Evolutionary conservation across 2,329 filamentous ascomycete genomes (phyloP).

Genomic region (Thielaviopsis ethacetica): DNA sequence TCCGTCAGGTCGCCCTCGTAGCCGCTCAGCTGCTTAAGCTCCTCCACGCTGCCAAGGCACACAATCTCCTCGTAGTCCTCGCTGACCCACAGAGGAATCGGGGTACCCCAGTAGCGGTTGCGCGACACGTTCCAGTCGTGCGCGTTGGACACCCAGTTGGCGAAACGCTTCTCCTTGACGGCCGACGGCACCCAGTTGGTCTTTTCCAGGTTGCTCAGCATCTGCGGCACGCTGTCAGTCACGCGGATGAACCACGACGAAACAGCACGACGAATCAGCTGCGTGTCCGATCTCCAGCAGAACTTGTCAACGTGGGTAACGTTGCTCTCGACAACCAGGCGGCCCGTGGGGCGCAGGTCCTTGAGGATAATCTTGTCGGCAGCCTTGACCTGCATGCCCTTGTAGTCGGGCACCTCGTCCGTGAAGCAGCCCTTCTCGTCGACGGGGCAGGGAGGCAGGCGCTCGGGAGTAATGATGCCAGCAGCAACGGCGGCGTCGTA

Average conservation of each 20-base stretch:
- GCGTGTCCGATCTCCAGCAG: conserved; percentile 17
- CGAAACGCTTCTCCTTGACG: conserved; percentile 17
- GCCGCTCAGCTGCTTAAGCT: conserved; percentile 16
- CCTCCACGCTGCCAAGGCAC: conserved; percentile 15
- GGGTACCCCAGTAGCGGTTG: conserved; percentile 17
- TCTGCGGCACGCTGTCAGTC: conserved; percentile 14
- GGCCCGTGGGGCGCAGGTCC: conserved; percentile 14
- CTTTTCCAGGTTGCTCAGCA: conserved; percentile 15
- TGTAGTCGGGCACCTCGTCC: conserved; percentile 15
- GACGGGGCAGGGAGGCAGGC: conserved; percentile 54
- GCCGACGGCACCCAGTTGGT: conserved; percentile 16
- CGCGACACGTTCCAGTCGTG: conserved; percentile 16
- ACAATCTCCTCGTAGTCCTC: conserved; percentile 17
- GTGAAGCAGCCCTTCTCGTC: conserved; percentile 30
- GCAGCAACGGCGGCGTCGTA: conserved; percentile 49
- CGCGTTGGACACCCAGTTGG: conserved; percentile 16
- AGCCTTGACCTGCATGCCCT: conserved; percentile 16
- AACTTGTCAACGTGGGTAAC: conserved; percentile 16
- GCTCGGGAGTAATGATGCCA: conserved; percentile 46
- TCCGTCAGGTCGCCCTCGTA: conserved; percentile 14
- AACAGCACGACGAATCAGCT: conserved; percentile 16
- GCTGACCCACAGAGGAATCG: conserved; percentile 17
- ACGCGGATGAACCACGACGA: conserved; percentile 18
- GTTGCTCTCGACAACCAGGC: conserved; percentile 15
- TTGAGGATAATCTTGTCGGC: conserved; percentile 17